Evolutionary conservation across 2,329 filamentous ascomycete species (phyloP), one percentile per base, ranked within the genome.

Genomic region (Aspergillus felis): DNA sequence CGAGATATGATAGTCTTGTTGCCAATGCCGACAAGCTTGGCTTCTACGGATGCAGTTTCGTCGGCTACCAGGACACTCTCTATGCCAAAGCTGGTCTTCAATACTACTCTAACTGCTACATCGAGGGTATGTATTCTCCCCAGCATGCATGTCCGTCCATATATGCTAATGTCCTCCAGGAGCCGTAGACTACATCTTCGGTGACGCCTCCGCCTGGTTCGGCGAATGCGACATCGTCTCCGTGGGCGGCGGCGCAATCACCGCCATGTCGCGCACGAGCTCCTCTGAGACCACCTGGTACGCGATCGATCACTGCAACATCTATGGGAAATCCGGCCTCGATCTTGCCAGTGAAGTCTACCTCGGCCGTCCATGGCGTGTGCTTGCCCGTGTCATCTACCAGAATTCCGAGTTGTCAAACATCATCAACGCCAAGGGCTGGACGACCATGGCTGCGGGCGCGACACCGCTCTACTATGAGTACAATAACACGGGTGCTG

Each of bases 171-270:
- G 4, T 29, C 28, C 27, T 5, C 17, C 22, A 70, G 71, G 72
- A 8, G 68, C 71, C 1, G 65, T 67, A 3, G 72, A 74, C 59
- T 74, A 71, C 53, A 74, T 74, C 28, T 74, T 74, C 51, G 72
- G 72, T 25, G 68, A 66, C 41, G 71, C 62, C 1, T 68, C 67
- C 0, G 66, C 64, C 9, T 70, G 66, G 66, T 66, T 68, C 41
- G 66, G 63, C 8, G 64, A 69, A 56, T 74, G 72, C 50, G 68
- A 69, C 38, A 68, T 74, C 7, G 61, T 68, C 17, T 71, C 71
- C 48, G 70, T 65, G n/a, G 71, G 70, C 0, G 52, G 57, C 0
- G 71, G 72, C 4, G 60, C 58, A 24, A 72, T 74, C 22, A 73
- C 72, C 4, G 72, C 72, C 17, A 71, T 54, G 32, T 69, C 66